Percentiles rank a stretch among this genome's conserved stretches.
Conservation (phyloP, 768 basidiomycete species). For the Tricholoma sp. region DNA sequence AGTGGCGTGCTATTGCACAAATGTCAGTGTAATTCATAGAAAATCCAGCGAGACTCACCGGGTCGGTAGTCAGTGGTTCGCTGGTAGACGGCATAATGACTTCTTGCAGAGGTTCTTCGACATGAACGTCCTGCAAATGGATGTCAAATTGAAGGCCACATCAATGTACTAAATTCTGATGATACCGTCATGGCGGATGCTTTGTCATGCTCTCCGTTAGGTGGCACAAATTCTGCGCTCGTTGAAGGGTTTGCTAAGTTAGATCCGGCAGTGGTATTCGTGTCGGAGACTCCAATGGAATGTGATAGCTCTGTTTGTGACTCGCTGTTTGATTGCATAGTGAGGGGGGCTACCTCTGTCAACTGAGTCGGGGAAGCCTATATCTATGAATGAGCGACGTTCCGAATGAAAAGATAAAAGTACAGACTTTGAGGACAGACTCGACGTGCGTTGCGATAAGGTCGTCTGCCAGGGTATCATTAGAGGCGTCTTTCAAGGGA, state of each 20-base stretch:
- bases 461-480: constrained; percentile 1
- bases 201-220: not conserved
- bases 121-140: not conserved
- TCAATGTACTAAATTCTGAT: not conserved
- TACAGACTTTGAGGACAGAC: constrained; percentile 7
- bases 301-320: not conserved
- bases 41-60: not conserved
- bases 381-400: not conserved
- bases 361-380: not conserved
- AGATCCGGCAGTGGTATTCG: not conserved
- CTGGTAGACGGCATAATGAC: not conserved
- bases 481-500: not conserved
- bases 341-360: not conserved
- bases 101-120: not conserved
- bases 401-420: not conserved
- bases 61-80: not conserved
- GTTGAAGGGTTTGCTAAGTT: too few species aligned
- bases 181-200: not conserved
- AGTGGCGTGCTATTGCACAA: constrained; percentile 4
- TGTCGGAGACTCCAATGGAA: not conserved
- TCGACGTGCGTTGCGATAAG: constrained; percentile 4
- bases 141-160: not conserved
- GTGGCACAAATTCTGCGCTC: not conserved
- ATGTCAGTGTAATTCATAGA: not conserved
- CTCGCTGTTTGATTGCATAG: not conserved